Base-by-base conservation (phyloP, 345 rosid species). In the Murraya paniculata region DNA sequence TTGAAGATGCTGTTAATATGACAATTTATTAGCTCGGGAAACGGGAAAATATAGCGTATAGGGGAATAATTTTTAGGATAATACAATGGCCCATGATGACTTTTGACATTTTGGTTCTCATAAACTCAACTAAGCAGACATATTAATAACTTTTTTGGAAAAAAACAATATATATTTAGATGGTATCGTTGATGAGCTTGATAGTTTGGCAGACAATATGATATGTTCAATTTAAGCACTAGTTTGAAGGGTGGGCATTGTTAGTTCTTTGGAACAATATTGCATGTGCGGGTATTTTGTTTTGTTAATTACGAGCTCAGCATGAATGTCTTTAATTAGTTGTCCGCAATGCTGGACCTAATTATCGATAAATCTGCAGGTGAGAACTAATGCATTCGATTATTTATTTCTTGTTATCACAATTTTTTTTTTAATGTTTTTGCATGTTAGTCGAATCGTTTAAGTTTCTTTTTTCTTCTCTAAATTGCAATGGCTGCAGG, bases 401-500 rank as follows among this genome's bases (percentile, higher is more conserved):
- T 64, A 39, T 33, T 30, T 53, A 16, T 61, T 36, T 69, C 28
- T 50, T 27, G 5, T 28, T 16, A 22, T 61, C 64, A 64, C 9
- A 33, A 4, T 28, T 61, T 62, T 27, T 27, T 10, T 45, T 64
- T 45, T 2, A 9, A 25, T 45, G 18, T 68, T 33, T 50, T 35
- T 19, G 7, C 60, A 14, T 57, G 68, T 19, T 8, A 18, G 64
- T 24, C 48, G 77, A 80, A 59, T 30, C 65, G 71, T 62, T 72
- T 65, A 38, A 27, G 66, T 18, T 74, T 60, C 38, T 45, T 45
- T 22, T 74, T 80, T 70, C 64, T 45, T 41, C 56, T 5, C 39
- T 75, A 81, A 80, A 14, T 50, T 64, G 41, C 22, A 38, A 57
- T 9, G 41, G 61, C 22, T 80, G 72, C 86, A 86, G 90, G 86